Conservation (phyloP, 2,329 filamentous ascomycete species). For the Colletotrichum tanaceti region DNA sequence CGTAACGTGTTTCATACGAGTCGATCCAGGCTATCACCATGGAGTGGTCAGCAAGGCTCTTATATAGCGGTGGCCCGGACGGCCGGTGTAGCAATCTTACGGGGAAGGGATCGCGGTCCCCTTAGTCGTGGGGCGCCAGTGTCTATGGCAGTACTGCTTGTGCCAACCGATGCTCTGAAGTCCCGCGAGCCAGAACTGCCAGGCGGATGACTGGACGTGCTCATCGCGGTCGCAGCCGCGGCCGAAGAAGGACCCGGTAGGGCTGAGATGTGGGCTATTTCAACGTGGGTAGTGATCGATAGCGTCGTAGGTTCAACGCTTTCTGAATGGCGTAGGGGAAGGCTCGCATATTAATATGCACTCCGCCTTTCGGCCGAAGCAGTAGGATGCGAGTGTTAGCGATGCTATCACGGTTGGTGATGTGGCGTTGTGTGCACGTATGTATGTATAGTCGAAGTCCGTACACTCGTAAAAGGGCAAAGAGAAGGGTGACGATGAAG, state of each 20-base stretch:
- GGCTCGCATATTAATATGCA: conserved; percentile 40
- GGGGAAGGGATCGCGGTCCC: conserved; percentile 46
- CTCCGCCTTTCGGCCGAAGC: conserved; percentile 28
- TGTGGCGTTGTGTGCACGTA: conserved; percentile 2
- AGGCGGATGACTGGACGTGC: conserved; percentile 38
- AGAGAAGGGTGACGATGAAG: neutral
- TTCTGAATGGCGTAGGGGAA: conserved; percentile 27
- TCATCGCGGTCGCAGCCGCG: conserved; percentile 38
- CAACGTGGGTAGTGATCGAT: conserved; percentile 16
- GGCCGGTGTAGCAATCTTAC: conserved; percentile 41
- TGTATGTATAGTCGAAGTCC: conserved; percentile 3
- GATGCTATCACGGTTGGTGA: conserved; percentile 20
- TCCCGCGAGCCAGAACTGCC: conserved; percentile 41
- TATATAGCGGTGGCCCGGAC: neutral
- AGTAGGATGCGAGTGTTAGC: conserved; percentile 18
- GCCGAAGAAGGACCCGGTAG: conserved; percentile 14
- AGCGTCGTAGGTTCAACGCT: conserved; percentile 36
- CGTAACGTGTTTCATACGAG: conserved; percentile 58
- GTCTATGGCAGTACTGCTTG: conserved; percentile 40
- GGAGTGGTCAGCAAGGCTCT: conserved; percentile 35
- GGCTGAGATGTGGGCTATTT: conserved; percentile 18
- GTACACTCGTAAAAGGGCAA: conserved; percentile 7
- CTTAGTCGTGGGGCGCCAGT: conserved; percentile 38
- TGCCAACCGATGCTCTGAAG: conserved; percentile 39
- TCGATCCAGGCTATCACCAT: conserved; percentile 59